Evolutionary conservation across 1,284 basidiomycete species (phyloP).

Genomic region (Naganishia sp.): DNA sequence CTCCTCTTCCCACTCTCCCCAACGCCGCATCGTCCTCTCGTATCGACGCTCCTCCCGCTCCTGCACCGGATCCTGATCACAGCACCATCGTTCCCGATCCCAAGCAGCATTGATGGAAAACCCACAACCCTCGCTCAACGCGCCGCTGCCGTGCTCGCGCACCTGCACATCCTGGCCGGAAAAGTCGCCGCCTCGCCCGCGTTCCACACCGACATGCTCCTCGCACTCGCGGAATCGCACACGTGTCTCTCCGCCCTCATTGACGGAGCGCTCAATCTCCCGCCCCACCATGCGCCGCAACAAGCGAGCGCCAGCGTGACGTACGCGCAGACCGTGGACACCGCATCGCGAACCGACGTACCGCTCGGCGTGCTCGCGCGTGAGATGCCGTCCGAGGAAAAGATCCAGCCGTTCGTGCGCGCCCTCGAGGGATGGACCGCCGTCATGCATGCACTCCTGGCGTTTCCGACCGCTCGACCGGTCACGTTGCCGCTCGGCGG

Average conservation of each 20-base stretch:
- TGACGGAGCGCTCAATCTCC: constrained; percentile 14
- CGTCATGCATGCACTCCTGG: constrained; percentile 42
- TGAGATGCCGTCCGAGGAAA: constrained; percentile 7
- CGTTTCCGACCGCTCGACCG: constrained; percentile 64
- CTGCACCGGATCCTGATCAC: constrained; percentile 41
- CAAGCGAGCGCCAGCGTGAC: constrained; percentile 2
- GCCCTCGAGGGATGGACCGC: constrained; percentile 18
- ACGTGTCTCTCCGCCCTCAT: constrained; percentile 22
- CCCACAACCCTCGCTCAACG: constrained; percentile 2
- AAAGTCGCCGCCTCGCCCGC: constrained; percentile 44
- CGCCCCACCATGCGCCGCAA: constrained; percentile 5
- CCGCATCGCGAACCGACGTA: not conserved
- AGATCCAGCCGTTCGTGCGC: constrained; percentile 14
- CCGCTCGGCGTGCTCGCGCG: constrained; percentile 22
- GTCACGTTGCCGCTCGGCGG: constrained; percentile 71
- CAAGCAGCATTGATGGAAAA: constrained; percentile 32
- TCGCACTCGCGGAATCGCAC: constrained; percentile 19
- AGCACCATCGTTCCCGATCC: constrained; percentile 32
- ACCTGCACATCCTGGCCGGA: constrained; percentile 44
- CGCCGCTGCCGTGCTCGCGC: constrained; percentile 37
- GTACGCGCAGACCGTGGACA: constrained; percentile 14
- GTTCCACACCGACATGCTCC: constrained; percentile 28
- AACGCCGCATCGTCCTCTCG: constrained; percentile 46
- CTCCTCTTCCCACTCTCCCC: constrained; percentile 44
- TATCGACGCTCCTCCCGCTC: constrained; percentile 38